Evolutionary conservation across 148 eudicot species (phyloP).

Genomic region (Persicaria maculosa): DNA sequence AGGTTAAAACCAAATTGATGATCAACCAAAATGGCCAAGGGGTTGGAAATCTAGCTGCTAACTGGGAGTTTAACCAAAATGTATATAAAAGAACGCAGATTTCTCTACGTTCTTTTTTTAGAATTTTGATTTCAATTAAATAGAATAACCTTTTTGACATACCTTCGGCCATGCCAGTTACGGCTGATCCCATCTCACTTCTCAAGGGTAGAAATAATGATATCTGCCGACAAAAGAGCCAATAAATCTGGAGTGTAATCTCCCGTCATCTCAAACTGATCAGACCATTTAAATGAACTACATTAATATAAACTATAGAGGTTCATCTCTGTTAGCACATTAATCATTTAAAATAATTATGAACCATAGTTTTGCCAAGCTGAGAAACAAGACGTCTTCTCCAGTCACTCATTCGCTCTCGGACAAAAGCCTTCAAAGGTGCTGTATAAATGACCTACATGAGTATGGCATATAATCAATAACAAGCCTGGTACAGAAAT

Average conservation of each 20-base stretch:
- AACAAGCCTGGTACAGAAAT: not conserved
- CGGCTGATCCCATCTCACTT: too few species aligned
- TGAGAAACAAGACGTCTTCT: slow-evolving; percentile 72
- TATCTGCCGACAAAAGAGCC: too few species aligned
- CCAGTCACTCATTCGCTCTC: slow-evolving; percentile 98
- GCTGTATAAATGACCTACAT: slow-evolving; percentile 74
- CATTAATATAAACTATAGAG: slow-evolving; percentile 8
- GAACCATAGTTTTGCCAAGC: slow-evolving; percentile 85
- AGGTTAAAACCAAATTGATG: too few species aligned
- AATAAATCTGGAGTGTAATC: slow-evolving; percentile 92
- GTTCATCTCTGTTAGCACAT: not conserved
- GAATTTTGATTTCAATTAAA: too few species aligned
- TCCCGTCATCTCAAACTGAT: slow-evolving; percentile 98
- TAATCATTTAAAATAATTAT: not conserved
- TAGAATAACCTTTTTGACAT: too few species aligned
- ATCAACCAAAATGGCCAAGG: too few species aligned
- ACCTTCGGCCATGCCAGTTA: too few species aligned
- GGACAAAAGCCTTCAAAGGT: slow-evolving; percentile 94
- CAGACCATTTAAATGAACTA: slow-evolving; percentile 14
- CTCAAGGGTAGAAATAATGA: too few species aligned
- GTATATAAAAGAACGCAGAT: too few species aligned
- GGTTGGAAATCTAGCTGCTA: too few species aligned
- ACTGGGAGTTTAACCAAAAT: too few species aligned
- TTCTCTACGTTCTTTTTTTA: too few species aligned
- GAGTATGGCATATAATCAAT: not conserved